phyloP scores from a whole-genome alignment of 148 eudicot species.

The Euryodendron excelsum region DNA sequence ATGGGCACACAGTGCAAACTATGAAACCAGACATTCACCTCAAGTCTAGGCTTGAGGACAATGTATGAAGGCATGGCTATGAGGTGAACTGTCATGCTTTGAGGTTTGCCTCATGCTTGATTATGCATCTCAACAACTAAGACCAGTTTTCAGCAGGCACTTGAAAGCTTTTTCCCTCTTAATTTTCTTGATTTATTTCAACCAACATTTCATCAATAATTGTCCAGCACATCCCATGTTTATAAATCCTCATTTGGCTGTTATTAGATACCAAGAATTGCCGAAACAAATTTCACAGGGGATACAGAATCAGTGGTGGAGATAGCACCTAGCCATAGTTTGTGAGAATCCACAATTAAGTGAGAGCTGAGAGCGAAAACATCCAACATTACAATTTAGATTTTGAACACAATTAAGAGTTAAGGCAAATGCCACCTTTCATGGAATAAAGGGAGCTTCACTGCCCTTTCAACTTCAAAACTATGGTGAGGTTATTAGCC shows the following conservation, averaged over 20 bases:
- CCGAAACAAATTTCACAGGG: not conserved
- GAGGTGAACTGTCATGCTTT: not conserved
- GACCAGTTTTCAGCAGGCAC: not conserved
- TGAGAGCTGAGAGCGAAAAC: not conserved
- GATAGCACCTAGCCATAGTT: not conserved
- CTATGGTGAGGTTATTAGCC: not conserved
- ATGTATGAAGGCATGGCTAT: no score
- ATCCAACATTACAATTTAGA: not conserved
- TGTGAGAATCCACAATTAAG: not conserved
- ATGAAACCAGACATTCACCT: not conserved
- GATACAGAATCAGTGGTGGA: not conserved
- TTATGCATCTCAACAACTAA: not conserved
- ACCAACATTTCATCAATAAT: not conserved
- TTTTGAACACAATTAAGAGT: not conserved
- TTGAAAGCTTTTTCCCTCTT: no score
- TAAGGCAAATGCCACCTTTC: not conserved
- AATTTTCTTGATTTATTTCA: not conserved
- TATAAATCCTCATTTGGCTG: not conserved
- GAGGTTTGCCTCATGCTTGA: not conserved
- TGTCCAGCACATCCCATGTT: not conserved
- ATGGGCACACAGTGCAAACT: not conserved
- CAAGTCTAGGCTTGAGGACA: not conserved
- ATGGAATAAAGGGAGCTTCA: not conserved
- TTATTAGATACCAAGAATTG: not conserved
- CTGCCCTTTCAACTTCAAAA: constrained; percentile 4